A percentile compares a stretch with the other conserved stretches of the same genome.
Evolutionary conservation across 768 basidiomycete genomes (phyloP).

Genomic region (Daedaleopsis nitida): DNA sequence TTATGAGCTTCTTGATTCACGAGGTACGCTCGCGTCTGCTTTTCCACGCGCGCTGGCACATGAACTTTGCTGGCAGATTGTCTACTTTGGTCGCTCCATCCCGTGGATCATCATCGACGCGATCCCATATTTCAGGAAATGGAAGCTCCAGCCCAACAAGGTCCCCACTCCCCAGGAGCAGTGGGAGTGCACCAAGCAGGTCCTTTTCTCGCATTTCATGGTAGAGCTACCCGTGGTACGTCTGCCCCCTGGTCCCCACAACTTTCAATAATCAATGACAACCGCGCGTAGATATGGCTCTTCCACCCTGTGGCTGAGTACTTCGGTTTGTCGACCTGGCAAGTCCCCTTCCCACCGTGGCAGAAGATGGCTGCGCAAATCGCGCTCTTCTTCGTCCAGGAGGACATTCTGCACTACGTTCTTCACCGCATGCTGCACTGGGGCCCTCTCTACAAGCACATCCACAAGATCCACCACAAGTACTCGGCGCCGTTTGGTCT

Average conservation of each 20-base stretch:
- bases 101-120: slow-evolving; percentile 97
- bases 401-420: slow-evolving; percentile 94
- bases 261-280: not conserved
- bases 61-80: slow-evolving; percentile 52
- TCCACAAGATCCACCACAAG: slow-evolving; percentile 98
- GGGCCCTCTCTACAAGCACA: slow-evolving; percentile 82
- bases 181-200: slow-evolving; percentile 94
- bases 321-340: slow-evolving; percentile 89
- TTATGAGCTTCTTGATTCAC: slow-evolving; percentile 91
- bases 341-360: slow-evolving; percentile 86
- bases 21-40: slow-evolving; percentile 60
- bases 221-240: slow-evolving; percentile 87
- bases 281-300: slow-evolving; percentile 66
- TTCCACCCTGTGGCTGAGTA: slow-evolving; percentile 90
- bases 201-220: slow-evolving; percentile 93
- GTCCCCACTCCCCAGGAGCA: slow-evolving; percentile 80
- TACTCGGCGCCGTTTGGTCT: slow-evolving; percentile 97
- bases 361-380: slow-evolving; percentile 75
- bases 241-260: slow-evolving; percentile 11
- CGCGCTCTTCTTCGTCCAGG: slow-evolving; percentile 90
- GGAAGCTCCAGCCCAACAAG: slow-evolving; percentile 92
- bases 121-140: slow-evolving; percentile 90
- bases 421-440: slow-evolving; percentile 90
- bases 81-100: slow-evolving; percentile 94
- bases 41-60: not conserved